Conservation (phyloP, 2,329 filamentous ascomycete species). For the Alternaria sp. region DNA sequence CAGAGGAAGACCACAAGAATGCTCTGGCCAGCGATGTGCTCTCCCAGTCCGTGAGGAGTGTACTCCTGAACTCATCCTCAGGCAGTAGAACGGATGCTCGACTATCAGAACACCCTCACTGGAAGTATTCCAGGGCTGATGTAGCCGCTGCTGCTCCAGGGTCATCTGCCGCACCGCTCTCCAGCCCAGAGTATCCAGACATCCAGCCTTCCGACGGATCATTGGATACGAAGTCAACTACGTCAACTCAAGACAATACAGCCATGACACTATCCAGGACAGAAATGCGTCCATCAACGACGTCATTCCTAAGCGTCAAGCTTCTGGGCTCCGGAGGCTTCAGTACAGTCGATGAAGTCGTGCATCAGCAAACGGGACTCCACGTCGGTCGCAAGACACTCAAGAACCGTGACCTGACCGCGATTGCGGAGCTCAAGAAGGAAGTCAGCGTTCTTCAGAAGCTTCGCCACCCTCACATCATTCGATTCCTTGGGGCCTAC, state of each 20-base stretch:
- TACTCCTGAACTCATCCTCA: neutral
- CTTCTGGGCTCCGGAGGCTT: conserved; percentile 47
- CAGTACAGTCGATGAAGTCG: conserved; percentile 47
- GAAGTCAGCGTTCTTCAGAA: conserved; percentile 47
- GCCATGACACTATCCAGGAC: neutral
- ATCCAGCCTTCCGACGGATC: neutral
- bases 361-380: conserved; percentile 44
- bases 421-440: conserved; percentile 43
- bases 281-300: conserved; percentile 9
- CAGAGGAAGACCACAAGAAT: conserved; percentile 31
- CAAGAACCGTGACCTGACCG: conserved; percentile 43
- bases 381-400: conserved; percentile 46
- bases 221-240: neutral
- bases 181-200: neutral
- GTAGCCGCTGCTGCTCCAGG: neutral
- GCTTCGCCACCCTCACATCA: conserved; percentile 48
- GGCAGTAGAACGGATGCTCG: neutral
- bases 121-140: neutral
- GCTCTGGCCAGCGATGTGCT: conserved; percentile 45
- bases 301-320: conserved; percentile 43
- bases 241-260: neutral
- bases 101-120: neutral
- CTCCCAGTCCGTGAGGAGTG: conserved; percentile 26
- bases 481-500: conserved; percentile 47
- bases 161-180: no score